Base-by-base conservation (phyloP, 1,139 yeast species). In the Taiozyma sp. region DNA sequence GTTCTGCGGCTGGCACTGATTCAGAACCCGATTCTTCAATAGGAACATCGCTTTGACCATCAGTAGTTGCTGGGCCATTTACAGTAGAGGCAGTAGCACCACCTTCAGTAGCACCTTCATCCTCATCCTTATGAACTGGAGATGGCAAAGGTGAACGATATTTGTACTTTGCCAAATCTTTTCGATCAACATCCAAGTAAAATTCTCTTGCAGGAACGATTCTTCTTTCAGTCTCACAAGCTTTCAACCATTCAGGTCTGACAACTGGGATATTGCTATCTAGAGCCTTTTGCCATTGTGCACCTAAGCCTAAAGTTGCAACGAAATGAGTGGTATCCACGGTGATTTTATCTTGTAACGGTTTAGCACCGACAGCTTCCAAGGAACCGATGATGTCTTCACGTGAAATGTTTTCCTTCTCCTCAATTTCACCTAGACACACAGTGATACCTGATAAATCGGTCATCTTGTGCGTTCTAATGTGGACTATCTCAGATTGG, bases 211-310 rank as follows among this genome's bases (percentile, higher is more conserved):
- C 99, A 30, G 98, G 97, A 43, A 91, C 96, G 53, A 93, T 82
- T 62, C 97, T 73, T 59, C 95, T 80, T 63, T 91, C 98, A 46
- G 79, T 70, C 62, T 89, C 96, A 72, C 99, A 93, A 0, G 97
- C 97, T 68, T 88, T 85, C 52, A 93, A 74, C 98, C 98, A 93
- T 66, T 93, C 98, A 0, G 99, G 99, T 66, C 97, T 80, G 29
- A 93, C 93, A 43, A 93, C 81, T 3, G 99, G 99, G 52, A 93
- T 90, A 65, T 91, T 93, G 75, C 83, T 79, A 53, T 86, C 91
- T 55, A 80, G 77, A 1, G 99, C 99, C 65, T 83, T 85, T 56
- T 83, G 74, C 72, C 75, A 88, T 63, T 86, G 89, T 2, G 78
- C 69, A 3, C 81, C 81, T 48, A 77, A 75, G 28, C 80, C 81